Percentiles rank a stretch among this genome's conserved stretches.
These are phyloP conservation scores for Ananas comosus DNA, from an alignment of 176 grass and related monocot species.

Conservation along the genomic window DNA sequence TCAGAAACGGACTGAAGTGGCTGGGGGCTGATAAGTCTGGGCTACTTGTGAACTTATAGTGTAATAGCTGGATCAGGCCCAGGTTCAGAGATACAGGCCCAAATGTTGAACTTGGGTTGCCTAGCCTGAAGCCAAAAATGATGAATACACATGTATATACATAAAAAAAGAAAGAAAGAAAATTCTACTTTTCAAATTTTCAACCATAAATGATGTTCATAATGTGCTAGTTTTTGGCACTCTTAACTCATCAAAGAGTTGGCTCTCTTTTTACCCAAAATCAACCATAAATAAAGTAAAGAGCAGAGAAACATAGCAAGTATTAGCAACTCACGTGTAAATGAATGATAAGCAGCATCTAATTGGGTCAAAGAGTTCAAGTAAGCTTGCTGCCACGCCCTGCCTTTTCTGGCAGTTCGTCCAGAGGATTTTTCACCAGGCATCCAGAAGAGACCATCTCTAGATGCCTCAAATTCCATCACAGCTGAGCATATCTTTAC, in stretches of 20 bases:
- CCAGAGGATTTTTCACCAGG: constrained; percentile 53
- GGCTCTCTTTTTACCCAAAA: neutral
- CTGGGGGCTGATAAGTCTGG: neutral
- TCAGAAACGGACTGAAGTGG: too few relatives aligned
- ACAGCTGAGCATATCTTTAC: constrained; percentile 66
- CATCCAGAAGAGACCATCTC: constrained; percentile 65
- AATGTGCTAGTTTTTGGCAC: too few relatives aligned
- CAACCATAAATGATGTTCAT: too few relatives aligned
- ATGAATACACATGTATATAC: too few relatives aligned
- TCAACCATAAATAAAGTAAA: neutral
- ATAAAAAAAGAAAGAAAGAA: too few relatives aligned
- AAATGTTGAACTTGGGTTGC: neutral
- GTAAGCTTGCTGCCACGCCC: constrained; percentile 69
- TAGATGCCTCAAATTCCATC: constrained; percentile 92
- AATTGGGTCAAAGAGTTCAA: constrained; percentile 65
- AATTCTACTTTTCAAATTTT: too few relatives aligned
- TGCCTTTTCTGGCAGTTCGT: constrained; percentile 53
- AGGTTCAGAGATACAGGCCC: neutral
- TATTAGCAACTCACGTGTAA: constrained; percentile 57
- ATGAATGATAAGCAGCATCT: constrained; percentile 69
- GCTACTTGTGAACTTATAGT: neutral
- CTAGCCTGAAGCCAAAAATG: too few relatives aligned
- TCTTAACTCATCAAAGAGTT: too few relatives aligned
- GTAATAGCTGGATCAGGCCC: neutral
- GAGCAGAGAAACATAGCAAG: constrained; percentile 18